Percentiles rank a stretch among this genome's conserved stretches.
phyloP scores from a whole-genome alignment of 768 basidiomycete genomes.

The Leccinellum luteum region DNA sequence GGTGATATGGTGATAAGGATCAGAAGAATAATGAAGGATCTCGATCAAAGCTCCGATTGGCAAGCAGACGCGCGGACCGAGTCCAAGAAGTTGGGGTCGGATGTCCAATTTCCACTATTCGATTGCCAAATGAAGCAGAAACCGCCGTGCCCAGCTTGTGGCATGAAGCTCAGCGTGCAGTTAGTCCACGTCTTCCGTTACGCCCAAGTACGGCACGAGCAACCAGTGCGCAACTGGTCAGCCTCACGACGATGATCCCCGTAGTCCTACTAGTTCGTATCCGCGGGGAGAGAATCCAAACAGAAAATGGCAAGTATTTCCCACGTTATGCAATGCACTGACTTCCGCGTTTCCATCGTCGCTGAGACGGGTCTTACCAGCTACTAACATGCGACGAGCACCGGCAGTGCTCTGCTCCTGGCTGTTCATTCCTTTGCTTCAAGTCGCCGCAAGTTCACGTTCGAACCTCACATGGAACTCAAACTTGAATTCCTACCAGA shows the following conservation, averaged over 20 bases:
- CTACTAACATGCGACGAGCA: conserved; percentile 25
- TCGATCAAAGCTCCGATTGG: background rate
- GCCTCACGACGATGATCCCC: no score
- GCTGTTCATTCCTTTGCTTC: conserved; percentile 13
- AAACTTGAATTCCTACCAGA: conserved; percentile 21
- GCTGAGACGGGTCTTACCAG: background rate
- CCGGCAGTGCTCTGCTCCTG: conserved; percentile 11
- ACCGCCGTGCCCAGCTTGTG: background rate
- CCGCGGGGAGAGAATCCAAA: no score
- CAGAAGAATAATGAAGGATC: background rate
- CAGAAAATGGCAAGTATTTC: conserved; percentile 3
- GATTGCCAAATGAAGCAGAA: background rate
- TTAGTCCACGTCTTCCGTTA: background rate
- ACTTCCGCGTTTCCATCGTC: background rate
- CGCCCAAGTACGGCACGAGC: background rate
- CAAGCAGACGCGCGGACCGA: background rate
- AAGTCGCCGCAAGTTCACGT: conserved; percentile 4
- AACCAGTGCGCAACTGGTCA: background rate
- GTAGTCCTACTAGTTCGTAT: no score
- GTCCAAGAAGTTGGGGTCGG: background rate
- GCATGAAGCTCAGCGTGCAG: background rate
- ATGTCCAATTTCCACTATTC: background rate
- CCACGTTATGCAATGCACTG: conserved; percentile 8
- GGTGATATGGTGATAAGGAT: background rate
- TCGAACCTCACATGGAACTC: conserved; percentile 19